Percentiles rank a stretch among this genome's conserved stretches.
phyloP scores from a whole-genome alignment of 2,329 filamentous ascomycete genomes.

The Ceratocystis albifundus region DNA sequence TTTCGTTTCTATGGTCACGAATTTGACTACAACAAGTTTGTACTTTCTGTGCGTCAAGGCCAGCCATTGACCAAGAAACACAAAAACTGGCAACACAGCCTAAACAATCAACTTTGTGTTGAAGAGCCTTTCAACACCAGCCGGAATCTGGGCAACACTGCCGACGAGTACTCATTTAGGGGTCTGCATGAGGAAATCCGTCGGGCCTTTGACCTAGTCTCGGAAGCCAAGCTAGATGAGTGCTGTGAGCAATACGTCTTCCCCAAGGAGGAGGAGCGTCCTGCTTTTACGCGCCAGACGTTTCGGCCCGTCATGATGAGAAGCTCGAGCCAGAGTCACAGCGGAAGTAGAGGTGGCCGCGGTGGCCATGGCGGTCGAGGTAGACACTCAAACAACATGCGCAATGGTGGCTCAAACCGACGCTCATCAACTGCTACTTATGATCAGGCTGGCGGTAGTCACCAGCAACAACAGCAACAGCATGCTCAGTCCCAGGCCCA shows the following conservation, averaged over 20 bases:
- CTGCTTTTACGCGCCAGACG: conserved; percentile 46
- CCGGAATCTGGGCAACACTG: conserved; percentile 89
- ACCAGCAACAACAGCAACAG: conserved; percentile 22
- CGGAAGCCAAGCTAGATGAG: conserved; percentile 64
- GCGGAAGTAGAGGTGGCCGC: conserved; percentile 34
- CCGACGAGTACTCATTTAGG: conserved; percentile 85
- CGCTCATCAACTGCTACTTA: conserved; percentile 37
- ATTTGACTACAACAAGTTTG: conserved; percentile 74
- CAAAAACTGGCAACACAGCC: conserved; percentile 73
- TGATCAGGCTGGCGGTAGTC: conserved; percentile 20
- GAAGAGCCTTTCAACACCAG: conserved; percentile 91
- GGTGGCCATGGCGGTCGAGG: conserved; percentile 34
- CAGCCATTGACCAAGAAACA: conserved; percentile 66
- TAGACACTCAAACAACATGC: conserved; percentile 35
- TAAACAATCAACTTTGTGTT: conserved; percentile 80
- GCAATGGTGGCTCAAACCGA: conserved; percentile 38
- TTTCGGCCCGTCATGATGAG: conserved; percentile 45
- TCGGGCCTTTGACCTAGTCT: conserved; percentile 72
- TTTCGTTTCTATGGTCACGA: conserved; percentile 93
- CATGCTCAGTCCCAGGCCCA: conserved; percentile 10
- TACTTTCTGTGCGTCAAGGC: conserved; percentile 75
- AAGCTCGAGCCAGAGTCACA: conserved; percentile 50
- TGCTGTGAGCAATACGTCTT: conserved; percentile 83
- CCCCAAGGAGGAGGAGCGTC: conserved; percentile 64
- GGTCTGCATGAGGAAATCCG: conserved; percentile 84